Evolutionary conservation across 768 basidiomycete genomes (phyloP), one percentile per base, ranked within the genome.

Genomic region (Lactarius evosmus): DNA sequence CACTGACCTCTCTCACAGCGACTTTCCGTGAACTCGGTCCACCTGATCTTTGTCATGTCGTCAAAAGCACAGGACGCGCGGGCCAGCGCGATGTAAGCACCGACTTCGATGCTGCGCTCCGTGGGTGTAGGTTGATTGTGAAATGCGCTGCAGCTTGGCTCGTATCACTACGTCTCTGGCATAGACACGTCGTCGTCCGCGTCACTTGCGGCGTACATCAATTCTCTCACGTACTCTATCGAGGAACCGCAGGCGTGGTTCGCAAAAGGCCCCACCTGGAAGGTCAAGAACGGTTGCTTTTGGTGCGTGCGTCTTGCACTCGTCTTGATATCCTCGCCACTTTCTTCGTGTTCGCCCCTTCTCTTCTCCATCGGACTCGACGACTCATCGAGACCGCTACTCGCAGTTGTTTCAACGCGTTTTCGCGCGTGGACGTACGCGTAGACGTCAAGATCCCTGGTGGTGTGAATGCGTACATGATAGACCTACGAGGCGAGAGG

Each of bases 381-480:
- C 16, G 41, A 27, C 46, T 27, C 27, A 40, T 17, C 44, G 22
- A 17, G 22, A 17, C 33, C 27, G 25, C 17, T 12, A 16, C 30
- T 19, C n/a, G 2, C 65, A 92, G 93, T 75, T 97, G 94, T 75
- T 99, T 97, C 79, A 97, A 99, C 74, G 97, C 97, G 11, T 99
- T 99, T 73, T 95, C 95, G 41, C 80, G 97, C 32, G 92, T 98
- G 57, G 97, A 99, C 72, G 87, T 98, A 33, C 85, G 96, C 40
- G 95, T 99, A 7, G 97, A 99, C 67, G 97, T 98, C 65, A 97
- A 96, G 75, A 98, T 99, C 56, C 97, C 97, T 0, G 97, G 97
- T 32, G 96, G 97, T 14, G 97, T 99, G 17, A 85, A 88, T 67
- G 91, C 95, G 5, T 98, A 97, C 74, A 89, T 92, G 33, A 86